Conservation (phyloP, 805 yeast genomes). For the Spathaspora girioi region DNA sequence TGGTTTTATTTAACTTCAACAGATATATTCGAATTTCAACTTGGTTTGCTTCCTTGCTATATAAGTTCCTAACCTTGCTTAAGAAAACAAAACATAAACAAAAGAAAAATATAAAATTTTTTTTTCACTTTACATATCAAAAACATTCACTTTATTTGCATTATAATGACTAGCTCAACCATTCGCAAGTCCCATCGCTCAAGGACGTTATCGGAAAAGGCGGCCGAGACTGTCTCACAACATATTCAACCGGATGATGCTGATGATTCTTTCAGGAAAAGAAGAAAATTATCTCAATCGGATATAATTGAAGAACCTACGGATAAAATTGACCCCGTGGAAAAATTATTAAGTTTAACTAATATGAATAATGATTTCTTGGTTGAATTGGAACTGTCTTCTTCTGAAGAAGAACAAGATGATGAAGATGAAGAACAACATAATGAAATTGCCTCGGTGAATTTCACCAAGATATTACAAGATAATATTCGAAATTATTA, state of each 20-base stretch:
- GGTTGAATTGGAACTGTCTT: slow-evolving; percentile 19
- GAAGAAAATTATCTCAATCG: slow-evolving; percentile 3
- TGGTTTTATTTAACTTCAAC: neutral
- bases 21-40: neutral
- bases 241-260: neutral
- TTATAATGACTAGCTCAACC: slow-evolving; percentile 4
- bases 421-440: slow-evolving; percentile 10
- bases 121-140: neutral
- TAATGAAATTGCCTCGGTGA: slow-evolving; percentile 17
- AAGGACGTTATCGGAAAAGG: slow-evolving; percentile 20
- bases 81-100: neutral
- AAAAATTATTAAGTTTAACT: slow-evolving; percentile 35
- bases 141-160: neutral
- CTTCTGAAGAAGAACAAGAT: slow-evolving; percentile 9
- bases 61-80: neutral
- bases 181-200: slow-evolving; percentile 32
- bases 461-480: slow-evolving; percentile 35
- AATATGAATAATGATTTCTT: slow-evolving; percentile 28
- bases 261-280: slow-evolving; percentile 8
- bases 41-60: neutral
- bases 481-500: slow-evolving; percentile 36
- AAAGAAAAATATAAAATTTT: neutral
- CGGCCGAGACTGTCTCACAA: slow-evolving; percentile 8
- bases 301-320: slow-evolving; percentile 6
- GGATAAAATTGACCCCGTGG: slow-evolving; percentile 41